Evolutionary conservation across 768 basidiomycete species (phyloP), one percentile per base, ranked within the genome.

Genomic region (Roridomyces roridus): DNA sequence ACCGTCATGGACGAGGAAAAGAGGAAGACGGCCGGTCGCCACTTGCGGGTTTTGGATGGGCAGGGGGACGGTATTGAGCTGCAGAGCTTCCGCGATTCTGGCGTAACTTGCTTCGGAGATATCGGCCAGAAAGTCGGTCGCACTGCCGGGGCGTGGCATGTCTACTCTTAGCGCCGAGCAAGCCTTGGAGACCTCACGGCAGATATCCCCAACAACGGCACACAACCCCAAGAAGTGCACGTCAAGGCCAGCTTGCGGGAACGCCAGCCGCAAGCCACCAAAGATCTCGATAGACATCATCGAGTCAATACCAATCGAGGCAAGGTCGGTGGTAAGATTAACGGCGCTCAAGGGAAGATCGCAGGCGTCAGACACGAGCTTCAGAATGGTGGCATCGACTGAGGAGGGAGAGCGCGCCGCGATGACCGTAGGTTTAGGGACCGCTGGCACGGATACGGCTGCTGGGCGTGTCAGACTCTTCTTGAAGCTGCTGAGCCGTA

Each of bases 1-100:
- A 6, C 90, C 90, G 58, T 91, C 90, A 62, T 92, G 89, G 10
- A 92, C 75, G 21, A 92, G 77, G 52, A 89, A 80, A 4, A 92
- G 74, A 1, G 84, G 88, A 0, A 68, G 49, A 4, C 45, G 55
- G 12, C 48, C 24, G 9, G 67, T 56, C 3, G 53, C 37, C 1
- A 45, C 48, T 21, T 72, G 61, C 26, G 60, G 37, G 5, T 25
- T 65, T 53, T 83, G 86, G 36, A 85, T 64, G 20, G 67, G 61
- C 15, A 75, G 57, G 0, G 77, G 73, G 7, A 65, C 59, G 5
- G 55, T 62, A n/a, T 74, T 70, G 4, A 73, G 67, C 18, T 53
- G 59, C 15, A 71, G 52, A 31, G 61, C 46, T 46, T 49, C 60
- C n/a, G n/a, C n/a, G n/a, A n/a, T n/a, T n/a, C n/a, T n/a, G n/a